These are phyloP conservation scores for Sisymbrium irio DNA, from an alignment of 345 rosid species.

Conservation along the genomic window DNA sequence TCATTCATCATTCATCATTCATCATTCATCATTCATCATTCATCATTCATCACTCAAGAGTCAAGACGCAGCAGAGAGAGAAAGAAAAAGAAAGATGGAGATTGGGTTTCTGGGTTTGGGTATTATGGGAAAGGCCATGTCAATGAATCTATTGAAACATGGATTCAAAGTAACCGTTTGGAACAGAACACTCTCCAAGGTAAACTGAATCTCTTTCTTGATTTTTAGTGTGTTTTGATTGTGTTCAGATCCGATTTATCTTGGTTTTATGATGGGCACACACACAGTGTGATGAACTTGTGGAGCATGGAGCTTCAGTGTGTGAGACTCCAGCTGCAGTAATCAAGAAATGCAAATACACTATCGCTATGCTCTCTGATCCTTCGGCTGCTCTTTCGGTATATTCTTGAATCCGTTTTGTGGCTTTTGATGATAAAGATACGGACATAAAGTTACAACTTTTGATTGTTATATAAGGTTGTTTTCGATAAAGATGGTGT, in stretches of 20 bases:
- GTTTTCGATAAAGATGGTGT: constrained; percentile 83
- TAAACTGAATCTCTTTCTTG: constrained; percentile 2
- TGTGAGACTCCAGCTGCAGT: constrained; percentile 85
- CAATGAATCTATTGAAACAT: constrained; percentile 67
- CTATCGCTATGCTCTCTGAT: constrained; percentile 90
- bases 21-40: neutral
- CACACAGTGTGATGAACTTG: constrained; percentile 80
- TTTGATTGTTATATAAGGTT: constrained; percentile 44
- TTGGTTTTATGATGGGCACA: neutral
- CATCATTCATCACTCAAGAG: neutral
- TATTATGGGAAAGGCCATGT: constrained; percentile 97
- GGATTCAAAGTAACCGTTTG: constrained; percentile 94
- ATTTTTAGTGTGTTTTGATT: neutral
- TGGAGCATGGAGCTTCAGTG: constrained; percentile 72
- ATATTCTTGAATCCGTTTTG: neutral
- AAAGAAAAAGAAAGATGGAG: constrained; percentile 52
- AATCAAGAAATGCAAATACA: constrained; percentile 77
- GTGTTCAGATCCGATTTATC: constrained; percentile 2
- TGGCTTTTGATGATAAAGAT: neutral
- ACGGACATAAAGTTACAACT: neutral
- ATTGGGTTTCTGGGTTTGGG: constrained; percentile 92
- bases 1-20: neutral
- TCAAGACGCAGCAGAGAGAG: neutral
- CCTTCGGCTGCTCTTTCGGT: constrained; percentile 90
- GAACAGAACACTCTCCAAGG: constrained; percentile 96